A percentile compares a stretch with the other conserved stretches of the same genome.
Conservation (phyloP, 1,284 basidiomycete genomes). For the Puccinia brachypodii region DNA sequence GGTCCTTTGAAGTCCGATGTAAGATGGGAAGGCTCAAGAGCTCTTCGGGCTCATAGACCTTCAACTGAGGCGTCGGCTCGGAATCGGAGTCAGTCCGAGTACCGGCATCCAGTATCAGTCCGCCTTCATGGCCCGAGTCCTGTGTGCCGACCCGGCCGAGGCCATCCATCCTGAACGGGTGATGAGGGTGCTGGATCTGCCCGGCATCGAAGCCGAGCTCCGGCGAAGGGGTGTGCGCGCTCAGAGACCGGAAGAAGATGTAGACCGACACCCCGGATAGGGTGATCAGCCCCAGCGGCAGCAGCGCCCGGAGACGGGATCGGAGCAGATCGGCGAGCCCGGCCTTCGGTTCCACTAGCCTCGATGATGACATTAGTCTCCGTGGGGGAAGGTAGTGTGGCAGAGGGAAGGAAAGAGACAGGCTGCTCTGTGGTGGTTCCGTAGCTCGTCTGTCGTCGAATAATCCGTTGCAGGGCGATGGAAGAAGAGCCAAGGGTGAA, state of each 20-base stretch:
- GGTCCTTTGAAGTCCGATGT: constrained; percentile 1
- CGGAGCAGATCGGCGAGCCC: constrained; percentile 6
- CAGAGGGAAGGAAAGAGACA: too few relatives aligned
- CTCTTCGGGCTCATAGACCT: not conserved
- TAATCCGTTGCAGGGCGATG: too few relatives aligned
- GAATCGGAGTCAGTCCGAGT: not conserved
- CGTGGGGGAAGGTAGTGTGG: too few relatives aligned
- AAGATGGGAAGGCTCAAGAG: not conserved
- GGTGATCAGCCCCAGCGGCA: not conserved
- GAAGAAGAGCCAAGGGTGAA: too few relatives aligned
- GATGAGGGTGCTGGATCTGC: not conserved
- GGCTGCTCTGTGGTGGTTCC: too few relatives aligned
- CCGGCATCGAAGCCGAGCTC: too few relatives aligned
- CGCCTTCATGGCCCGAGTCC: not conserved
- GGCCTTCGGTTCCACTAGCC: not conserved
- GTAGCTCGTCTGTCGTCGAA: too few relatives aligned
- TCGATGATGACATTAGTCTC: not conserved
- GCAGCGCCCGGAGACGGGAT: constrained; percentile 8
- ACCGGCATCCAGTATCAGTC: not conserved
- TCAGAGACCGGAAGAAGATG: constrained; percentile 6
- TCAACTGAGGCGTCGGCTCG: too few relatives aligned
- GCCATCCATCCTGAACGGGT: not conserved
- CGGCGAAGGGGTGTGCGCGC: not conserved
- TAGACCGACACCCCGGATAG: constrained; percentile 11
- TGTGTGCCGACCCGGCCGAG: not conserved